Percentiles rank a stretch among this genome's conserved stretches.
These are phyloP conservation scores for Cordia subcordata DNA, from an alignment of 257 asterid species.

Conservation along the genomic window DNA sequence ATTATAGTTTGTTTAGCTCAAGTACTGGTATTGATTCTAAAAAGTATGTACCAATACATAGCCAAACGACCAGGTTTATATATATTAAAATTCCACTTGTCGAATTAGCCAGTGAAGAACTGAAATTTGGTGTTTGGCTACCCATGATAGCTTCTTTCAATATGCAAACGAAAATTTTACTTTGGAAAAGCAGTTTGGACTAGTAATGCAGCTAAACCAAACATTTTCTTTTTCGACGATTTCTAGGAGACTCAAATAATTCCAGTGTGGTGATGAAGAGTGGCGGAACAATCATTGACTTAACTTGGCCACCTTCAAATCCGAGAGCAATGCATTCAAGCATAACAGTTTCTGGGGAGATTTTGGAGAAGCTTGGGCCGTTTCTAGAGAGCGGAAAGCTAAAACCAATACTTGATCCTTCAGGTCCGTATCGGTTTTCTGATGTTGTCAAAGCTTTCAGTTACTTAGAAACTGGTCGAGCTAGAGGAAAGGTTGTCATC, in stretches of 20 bases:
- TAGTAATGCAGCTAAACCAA: too few species aligned
- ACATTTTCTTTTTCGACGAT: too few species aligned
- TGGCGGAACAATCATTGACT: constrained; percentile 40
- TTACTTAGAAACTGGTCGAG: constrained; percentile 67
- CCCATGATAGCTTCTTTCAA: too few species aligned
- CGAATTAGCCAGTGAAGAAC: too few species aligned
- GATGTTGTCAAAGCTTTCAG: constrained; percentile 43
- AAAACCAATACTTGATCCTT: constrained; percentile 59
- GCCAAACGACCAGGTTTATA: too few species aligned
- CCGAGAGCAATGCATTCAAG: constrained; percentile 43
- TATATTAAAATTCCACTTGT: too few species aligned
- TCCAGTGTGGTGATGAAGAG: constrained; percentile 53
- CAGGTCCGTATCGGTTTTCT: constrained; percentile 38
- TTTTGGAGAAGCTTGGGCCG: constrained; percentile 45
- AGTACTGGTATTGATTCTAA: too few species aligned
- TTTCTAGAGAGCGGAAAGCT: constrained; percentile 48
- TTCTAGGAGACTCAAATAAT: constrained; percentile 50
- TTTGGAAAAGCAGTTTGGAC: too few species aligned
- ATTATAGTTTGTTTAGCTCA: too few species aligned
- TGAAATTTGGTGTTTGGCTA: too few species aligned
- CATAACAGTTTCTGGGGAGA: constrained; percentile 57
- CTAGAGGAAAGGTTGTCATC: constrained; percentile 55
- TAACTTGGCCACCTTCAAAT: constrained; percentile 75
- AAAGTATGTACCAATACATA: too few species aligned
- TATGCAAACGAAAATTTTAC: too few species aligned